Percentiles rank a stretch among this genome's conserved stretches.
Evolutionary conservation across 2,329 filamentous ascomycete species (phyloP).

Genomic region (Monilinia aucupariae): DNA sequence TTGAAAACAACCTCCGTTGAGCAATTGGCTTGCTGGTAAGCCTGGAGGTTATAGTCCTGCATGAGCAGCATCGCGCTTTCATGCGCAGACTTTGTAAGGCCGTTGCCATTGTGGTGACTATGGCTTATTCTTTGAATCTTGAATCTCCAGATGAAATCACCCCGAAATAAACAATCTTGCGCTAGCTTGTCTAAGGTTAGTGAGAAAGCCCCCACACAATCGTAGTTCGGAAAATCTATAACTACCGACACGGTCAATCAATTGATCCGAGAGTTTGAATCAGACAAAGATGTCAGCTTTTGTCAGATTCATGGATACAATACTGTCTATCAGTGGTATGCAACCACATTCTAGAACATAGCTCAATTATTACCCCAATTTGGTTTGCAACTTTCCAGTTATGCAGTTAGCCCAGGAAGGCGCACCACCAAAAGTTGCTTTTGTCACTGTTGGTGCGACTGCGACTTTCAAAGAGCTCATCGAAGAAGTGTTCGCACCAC

Average conservation of each 20-base stretch:
- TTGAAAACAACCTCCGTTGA: constrained; percentile 25
- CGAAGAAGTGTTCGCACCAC: constrained; percentile 53
- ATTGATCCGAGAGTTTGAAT: background rate
- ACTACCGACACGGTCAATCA: background rate
- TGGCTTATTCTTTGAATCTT: constrained; percentile 2
- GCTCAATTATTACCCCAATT: background rate
- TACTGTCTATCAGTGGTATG: background rate
- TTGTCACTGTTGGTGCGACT: constrained; percentile 90
- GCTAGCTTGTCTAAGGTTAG: background rate
- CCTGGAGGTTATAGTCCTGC: constrained; percentile 19
- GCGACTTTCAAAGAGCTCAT: constrained; percentile 74
- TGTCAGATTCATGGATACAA: background rate
- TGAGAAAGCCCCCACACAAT: background rate
- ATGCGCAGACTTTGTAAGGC: constrained; percentile 32
- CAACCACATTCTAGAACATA: background rate
- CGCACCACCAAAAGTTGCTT: constrained; percentile 44
- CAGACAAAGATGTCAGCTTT: background rate
- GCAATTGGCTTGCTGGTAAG: constrained; percentile 25
- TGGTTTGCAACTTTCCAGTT: too few relatives aligned
- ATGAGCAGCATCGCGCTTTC: constrained; percentile 28
- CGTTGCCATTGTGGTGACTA: constrained; percentile 30
- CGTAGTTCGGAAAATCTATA: constrained; percentile 3
- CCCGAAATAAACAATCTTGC: constrained; percentile 6
- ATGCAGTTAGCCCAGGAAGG: background rate
- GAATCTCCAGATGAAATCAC: constrained; percentile 7